A percentile compares a stretch with the other conserved stretches of the same genome.
phyloP scores from a whole-genome alignment of 2,329 filamentous ascomycete genomes.

The Xylaria sp. region DNA sequence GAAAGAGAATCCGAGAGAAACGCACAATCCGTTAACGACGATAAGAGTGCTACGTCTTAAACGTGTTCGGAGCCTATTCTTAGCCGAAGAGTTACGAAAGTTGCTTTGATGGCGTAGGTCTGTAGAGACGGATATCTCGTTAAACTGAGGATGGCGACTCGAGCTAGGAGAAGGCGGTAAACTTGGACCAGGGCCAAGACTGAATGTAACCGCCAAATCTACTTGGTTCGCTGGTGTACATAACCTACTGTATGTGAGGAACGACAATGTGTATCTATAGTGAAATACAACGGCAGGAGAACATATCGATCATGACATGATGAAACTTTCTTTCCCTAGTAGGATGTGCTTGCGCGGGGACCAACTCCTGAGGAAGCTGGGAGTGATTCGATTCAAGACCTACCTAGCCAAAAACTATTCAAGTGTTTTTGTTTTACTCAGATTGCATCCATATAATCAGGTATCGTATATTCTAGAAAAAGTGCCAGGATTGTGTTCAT shows the following conservation, averaged over 20 bases:
- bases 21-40: not conserved
- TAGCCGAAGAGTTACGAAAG: not conserved
- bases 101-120: not conserved
- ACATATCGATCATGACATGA: not conserved
- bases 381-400: not conserved
- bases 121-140: not conserved
- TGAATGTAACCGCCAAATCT: not conserved
- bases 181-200: not conserved
- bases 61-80: not conserved
- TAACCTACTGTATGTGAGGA: constrained; percentile 31
- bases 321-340: not conserved
- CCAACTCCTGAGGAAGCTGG: not conserved
- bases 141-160: not conserved
- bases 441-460: not conserved
- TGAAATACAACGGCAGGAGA: constrained; percentile 12
- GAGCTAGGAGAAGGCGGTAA: not conserved
- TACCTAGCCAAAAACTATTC: not conserved
- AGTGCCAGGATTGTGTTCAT: no score
- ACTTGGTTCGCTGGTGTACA: constrained; percentile 18
- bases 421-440: not conserved
- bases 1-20: constrained; percentile 39
- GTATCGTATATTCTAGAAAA: not conserved
- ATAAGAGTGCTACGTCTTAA: not conserved
- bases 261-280: constrained; percentile 31
- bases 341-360: not conserved